phyloP scores from a whole-genome alignment of 768 basidiomycete genomes.

The Naganishia randhawae region DNA sequence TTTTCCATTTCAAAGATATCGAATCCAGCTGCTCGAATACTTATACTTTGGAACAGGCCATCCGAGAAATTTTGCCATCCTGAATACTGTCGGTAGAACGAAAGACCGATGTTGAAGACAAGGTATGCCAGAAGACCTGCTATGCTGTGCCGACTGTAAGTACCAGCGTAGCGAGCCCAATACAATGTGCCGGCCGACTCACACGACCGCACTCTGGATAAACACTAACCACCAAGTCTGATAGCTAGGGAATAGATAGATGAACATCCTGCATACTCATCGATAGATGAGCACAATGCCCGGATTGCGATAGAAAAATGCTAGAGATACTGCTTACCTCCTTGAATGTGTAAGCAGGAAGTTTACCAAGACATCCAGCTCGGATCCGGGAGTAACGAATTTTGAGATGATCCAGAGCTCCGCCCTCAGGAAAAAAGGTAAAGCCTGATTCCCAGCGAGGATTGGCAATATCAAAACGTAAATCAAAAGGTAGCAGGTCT shows the following conservation, averaged over 20 bases:
- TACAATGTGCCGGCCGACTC: slow-evolving; percentile 23
- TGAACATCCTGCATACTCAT: slow-evolving; percentile 37
- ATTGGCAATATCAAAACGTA: slow-evolving; percentile 38
- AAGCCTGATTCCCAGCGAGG: slow-evolving; percentile 44
- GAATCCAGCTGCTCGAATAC: slow-evolving; percentile 43
- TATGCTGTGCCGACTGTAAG: background rate
- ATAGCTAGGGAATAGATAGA: slow-evolving; percentile 47
- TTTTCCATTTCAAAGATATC: slow-evolving; percentile 36
- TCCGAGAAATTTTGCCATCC: slow-evolving; percentile 40
- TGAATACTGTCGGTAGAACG: slow-evolving; percentile 26
- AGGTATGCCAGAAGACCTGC: slow-evolving; percentile 39
- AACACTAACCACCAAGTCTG: slow-evolving; percentile 47
- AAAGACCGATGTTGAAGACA: slow-evolving; percentile 41
- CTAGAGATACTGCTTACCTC: slow-evolving; percentile 38
- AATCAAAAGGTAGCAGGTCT: slow-evolving; percentile 37
- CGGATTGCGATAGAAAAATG: too few species aligned
- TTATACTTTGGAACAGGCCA: slow-evolving; percentile 40
- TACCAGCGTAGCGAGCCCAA: background rate
- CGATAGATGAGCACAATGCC: background rate
- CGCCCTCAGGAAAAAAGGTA: slow-evolving; percentile 42
- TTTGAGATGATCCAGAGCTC: slow-evolving; percentile 44
- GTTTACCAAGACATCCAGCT: slow-evolving; percentile 41
- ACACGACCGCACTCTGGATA: slow-evolving; percentile 38
- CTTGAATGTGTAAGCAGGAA: slow-evolving; percentile 46
- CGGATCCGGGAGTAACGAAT: slow-evolving; percentile 32